phyloP scores from a whole-genome alignment of 2,329 filamentous ascomycete species.

The Diaporthe caulivora region DNA sequence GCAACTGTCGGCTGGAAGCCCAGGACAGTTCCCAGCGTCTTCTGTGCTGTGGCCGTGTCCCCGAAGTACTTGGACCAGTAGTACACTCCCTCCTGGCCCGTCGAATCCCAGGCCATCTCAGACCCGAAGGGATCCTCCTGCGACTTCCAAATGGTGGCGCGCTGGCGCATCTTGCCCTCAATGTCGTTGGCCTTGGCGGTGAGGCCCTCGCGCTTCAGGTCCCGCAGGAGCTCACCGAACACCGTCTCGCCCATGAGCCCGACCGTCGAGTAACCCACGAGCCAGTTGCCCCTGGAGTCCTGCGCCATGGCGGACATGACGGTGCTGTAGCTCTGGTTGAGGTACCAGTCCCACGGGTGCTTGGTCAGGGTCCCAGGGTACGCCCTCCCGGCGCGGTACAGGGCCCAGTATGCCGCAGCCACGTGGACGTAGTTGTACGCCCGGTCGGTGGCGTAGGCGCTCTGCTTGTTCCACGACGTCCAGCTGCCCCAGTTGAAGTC shows the following conservation, averaged over 20 bases:
- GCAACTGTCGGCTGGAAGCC: constrained; percentile 69
- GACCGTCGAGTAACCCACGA: constrained; percentile 56
- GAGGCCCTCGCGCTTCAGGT: constrained; percentile 62
- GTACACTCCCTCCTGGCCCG: constrained; percentile 72
- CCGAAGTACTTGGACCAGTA: constrained; percentile 70
- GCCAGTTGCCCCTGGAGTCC: constrained; percentile 43
- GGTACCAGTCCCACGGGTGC: constrained; percentile 66
- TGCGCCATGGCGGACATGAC: constrained; percentile 53
- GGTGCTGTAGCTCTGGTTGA: constrained; percentile 66
- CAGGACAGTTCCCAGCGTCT: constrained; percentile 65
- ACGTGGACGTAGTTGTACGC: constrained; percentile 73
- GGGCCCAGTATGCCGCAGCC: constrained; percentile 66
- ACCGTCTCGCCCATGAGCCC: constrained; percentile 73
- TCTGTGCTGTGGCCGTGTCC: constrained; percentile 56
- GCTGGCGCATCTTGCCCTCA: constrained; percentile 59
- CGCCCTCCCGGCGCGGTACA: constrained; percentile 66
- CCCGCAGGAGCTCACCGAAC: constrained; percentile 64
- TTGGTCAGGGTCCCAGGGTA: constrained; percentile 58
- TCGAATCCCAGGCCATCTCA: constrained; percentile 74
- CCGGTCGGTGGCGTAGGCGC: constrained; percentile 60
- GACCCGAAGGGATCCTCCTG: constrained; percentile 68
- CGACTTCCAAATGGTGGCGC: constrained; percentile 63
- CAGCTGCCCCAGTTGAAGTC: constrained; percentile 62
- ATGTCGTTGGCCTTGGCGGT: constrained; percentile 54
- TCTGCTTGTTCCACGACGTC: constrained; percentile 63